Base-by-base conservation (phyloP, 306 rosid species). In the Cicer yamashitae region DNA sequence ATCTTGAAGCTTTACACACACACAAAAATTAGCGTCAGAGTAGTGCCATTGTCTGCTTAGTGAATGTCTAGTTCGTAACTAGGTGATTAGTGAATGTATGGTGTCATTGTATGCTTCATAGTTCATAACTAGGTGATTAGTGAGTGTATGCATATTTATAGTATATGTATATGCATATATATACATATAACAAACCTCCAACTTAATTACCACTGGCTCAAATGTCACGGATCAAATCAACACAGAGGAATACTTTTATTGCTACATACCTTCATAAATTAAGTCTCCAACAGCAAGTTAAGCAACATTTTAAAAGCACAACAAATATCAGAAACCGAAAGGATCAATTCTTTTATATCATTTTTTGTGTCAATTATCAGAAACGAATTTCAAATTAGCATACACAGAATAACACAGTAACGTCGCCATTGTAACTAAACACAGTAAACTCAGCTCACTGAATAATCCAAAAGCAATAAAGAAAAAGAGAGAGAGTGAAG, bases 201-300 rank as follows among this genome's bases (percentile, higher is more conserved):
- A 63, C 48, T 64, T 41, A 15, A 14, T 37, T 56, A 34, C 60
- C 38, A 56, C 41, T 17, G n/a, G 71, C 67, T 74, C 65, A 67
- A 15, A 58, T 67, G 25, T 17, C 58, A 47, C 7, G 53, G 58
- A 77, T 77, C 70, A 69, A 77, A 70, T 69, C 53, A 51, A 51
- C 13, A 51, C n/a, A 75, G 13, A 38, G 40, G 4, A 44, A 54
- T 44, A 17, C 50, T 25, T 71, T 7, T 22, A 14, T 30, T 44
- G 6, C 60, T 53, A 1, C 14, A n/a, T 13, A 59, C n/a, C 52
- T 38, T 61, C 9, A 20, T 7, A 63, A 66, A 41, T 50, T 25
- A 66, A 43, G 12, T 6, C 74, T n/a, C 58, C 17, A 10, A 56
- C 46, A 51, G 14, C 22, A 64, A 57, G 37, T 11, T 67, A 66